A percentile compares a stretch with the other conserved stretches of the same genome.
Conservation (phyloP, 1,284 basidiomycete genomes). For the Cryptococcus wingfieldii region DNA sequence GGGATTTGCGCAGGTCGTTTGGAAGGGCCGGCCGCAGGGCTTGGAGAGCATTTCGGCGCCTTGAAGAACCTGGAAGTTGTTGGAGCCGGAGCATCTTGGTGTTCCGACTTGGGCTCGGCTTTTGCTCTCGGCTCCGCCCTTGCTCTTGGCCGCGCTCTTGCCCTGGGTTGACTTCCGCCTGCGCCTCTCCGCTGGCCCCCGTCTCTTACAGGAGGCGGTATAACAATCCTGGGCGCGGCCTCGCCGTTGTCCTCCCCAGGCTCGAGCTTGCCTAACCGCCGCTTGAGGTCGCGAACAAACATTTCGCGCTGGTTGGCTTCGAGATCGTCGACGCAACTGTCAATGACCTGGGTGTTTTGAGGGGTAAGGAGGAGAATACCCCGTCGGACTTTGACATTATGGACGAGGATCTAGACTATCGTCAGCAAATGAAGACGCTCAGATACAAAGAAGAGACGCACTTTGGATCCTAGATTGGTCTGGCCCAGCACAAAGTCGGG, state of each 20-base stretch:
- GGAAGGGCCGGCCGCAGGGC: background rate
- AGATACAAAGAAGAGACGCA: slow-evolving; percentile 10
- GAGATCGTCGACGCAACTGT: slow-evolving; percentile 35
- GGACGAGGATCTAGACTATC: slow-evolving; percentile 32
- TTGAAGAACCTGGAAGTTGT: background rate
- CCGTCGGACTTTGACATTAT: slow-evolving; percentile 22
- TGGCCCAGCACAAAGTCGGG: slow-evolving; percentile 35
- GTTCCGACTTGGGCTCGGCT: background rate
- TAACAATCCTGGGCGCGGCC: background rate
- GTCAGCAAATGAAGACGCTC: background rate
- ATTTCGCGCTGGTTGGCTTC: slow-evolving; percentile 31
- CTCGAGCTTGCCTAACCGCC: slow-evolving; percentile 22
- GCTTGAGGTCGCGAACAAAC: slow-evolving; percentile 27
- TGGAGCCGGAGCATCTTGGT: background rate
- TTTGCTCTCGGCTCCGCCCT: background rate
- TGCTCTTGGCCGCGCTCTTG: background rate
- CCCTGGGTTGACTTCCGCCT: no score
- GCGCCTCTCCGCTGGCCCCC: background rate
- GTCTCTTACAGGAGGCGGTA: background rate
- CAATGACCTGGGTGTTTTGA: slow-evolving; percentile 33
- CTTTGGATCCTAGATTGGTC: slow-evolving; percentile 45
- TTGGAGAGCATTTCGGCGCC: background rate
- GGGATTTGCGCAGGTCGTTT: background rate
- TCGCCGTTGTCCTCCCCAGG: background rate
- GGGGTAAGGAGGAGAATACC: slow-evolving; percentile 39